Evolutionary conservation across 176 grass and related monocot genomes (phyloP).

Genomic region (Typha latifolia): DNA sequence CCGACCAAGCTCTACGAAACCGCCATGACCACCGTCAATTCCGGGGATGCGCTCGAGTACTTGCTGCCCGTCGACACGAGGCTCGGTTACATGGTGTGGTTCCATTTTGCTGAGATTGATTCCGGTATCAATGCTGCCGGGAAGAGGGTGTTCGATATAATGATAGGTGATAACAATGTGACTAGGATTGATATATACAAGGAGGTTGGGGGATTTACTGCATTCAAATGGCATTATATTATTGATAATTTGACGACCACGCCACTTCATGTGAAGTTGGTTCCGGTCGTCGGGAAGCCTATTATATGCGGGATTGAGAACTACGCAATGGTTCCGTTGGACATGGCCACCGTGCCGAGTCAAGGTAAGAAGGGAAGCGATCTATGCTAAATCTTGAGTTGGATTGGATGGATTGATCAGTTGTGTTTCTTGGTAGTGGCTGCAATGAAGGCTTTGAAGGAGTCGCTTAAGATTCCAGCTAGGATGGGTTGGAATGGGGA

Average conservation of each 20-base stretch:
- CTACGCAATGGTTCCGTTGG: conserved; percentile 87
- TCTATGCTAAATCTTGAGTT: no score
- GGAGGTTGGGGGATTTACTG: conserved; percentile 83
- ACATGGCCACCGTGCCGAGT: conserved; percentile 40
- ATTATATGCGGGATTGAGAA: conserved; percentile 93
- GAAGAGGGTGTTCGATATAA: conserved; percentile 80
- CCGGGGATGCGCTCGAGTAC: conserved; percentile 52
- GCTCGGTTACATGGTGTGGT: conserved; percentile 88
- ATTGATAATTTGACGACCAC: conserved; percentile 58
- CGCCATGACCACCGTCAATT: conserved; percentile 59
- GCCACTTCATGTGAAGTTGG: conserved; percentile 50
- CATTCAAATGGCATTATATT: conserved; percentile 87
- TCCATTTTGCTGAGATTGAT: conserved; percentile 92
- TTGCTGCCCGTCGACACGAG: conserved; percentile 80
- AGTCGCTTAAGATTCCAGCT: conserved; percentile 75
- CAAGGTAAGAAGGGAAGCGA: conserved; percentile 45
- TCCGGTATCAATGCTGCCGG: conserved; percentile 34
- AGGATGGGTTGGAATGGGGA: conserved; percentile 99
- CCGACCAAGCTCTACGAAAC: conserved; percentile 80
- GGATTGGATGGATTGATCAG: neutral
- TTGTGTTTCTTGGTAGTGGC: conserved; percentile 33
- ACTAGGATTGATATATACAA: conserved; percentile 84
- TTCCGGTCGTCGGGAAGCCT: conserved; percentile 65
- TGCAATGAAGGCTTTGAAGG: conserved; percentile 80
- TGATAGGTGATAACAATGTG: conserved; percentile 47